Evolutionary conservation across 768 basidiomycete species (phyloP).

Genomic region (Boletus edulis): DNA sequence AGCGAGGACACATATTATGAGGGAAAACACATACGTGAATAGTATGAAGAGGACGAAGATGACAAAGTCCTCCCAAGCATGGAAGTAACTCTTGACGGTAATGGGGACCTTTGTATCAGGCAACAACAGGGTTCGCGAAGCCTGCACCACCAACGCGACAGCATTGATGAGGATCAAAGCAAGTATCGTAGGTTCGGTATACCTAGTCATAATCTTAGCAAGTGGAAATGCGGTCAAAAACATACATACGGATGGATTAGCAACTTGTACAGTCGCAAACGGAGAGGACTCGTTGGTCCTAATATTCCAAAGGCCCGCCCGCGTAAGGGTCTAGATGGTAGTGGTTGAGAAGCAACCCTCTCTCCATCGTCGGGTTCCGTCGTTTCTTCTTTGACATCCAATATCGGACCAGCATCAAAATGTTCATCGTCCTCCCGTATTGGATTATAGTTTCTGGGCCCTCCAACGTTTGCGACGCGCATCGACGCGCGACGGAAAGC

Average conservation of each 20-base stretch:
- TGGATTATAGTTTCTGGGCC: slow-evolving; percentile 56
- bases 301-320: slow-evolving; percentile 80
- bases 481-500: slow-evolving; percentile 64
- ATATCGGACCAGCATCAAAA: slow-evolving; percentile 22
- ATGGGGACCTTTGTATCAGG: slow-evolving; percentile 41
- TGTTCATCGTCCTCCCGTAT: slow-evolving; percentile 48
- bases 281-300: slow-evolving; percentile 62
- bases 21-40: slow-evolving; percentile 66
- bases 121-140: slow-evolving; percentile 58
- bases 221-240: neutral
- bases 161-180: slow-evolving; percentile 83
- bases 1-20: neutral
- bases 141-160: slow-evolving; percentile 77
- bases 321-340: slow-evolving; percentile 51
- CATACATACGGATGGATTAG: slow-evolving; percentile 67
- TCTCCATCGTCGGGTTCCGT: slow-evolving; percentile 28
- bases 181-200: slow-evolving; percentile 85
- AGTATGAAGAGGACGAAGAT: slow-evolving; percentile 81
- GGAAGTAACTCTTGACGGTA: slow-evolving; percentile 73
- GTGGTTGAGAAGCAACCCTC: slow-evolving; percentile 39
- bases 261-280: slow-evolving; percentile 63
- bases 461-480: slow-evolving; percentile 80
- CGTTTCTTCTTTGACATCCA: slow-evolving; percentile 39
- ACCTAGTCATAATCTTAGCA: slow-evolving; percentile 40
- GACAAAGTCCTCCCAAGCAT: slow-evolving; percentile 83